These are phyloP conservation scores for Gnaphalium uliginosum DNA, from an alignment of 129 eudicot species.

Conservation along the genomic window DNA sequence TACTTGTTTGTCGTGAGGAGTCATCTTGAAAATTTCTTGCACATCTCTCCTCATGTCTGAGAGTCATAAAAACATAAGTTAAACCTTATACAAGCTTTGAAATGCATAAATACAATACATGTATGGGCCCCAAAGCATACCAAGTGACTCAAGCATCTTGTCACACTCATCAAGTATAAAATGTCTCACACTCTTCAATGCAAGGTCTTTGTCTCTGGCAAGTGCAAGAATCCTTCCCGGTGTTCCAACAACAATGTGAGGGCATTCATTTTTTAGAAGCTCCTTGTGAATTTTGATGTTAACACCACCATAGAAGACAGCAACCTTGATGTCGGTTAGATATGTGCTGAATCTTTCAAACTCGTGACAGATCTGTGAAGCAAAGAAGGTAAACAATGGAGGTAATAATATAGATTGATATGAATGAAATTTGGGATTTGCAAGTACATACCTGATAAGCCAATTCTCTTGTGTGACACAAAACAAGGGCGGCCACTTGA, in stretches of 20 bases:
- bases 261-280: constrained; percentile 92
- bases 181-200: constrained; percentile 86
- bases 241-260: constrained; percentile 96
- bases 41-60: constrained; percentile 98
- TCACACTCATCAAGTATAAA: constrained; percentile 97
- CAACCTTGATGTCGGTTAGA: constrained; percentile 82
- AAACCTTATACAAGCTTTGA: neutral
- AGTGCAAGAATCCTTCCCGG: constrained; percentile 96
- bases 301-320: constrained; percentile 98
- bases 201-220: constrained; percentile 85
- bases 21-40: constrained; percentile 98
- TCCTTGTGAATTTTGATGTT: constrained; percentile 91
- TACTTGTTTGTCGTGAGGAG: constrained; percentile 99
- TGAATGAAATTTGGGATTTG: neutral
- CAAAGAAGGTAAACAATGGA: neutral
- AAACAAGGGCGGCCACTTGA: constrained; percentile 97
- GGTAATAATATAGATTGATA: too few species aligned
- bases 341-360: constrained; percentile 96
- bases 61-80: constrained; percentile 7
- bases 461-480: constrained; percentile 90
- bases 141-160: constrained; percentile 99
- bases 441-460: constrained; percentile 77
- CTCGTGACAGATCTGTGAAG: constrained; percentile 84
- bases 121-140: constrained; percentile 34
- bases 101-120: neutral